A percentile compares a stretch with the other conserved stretches of the same genome.
Conservation (phyloP, 2,329 filamentous ascomycete species). For the Penicillium nordicum region DNA sequence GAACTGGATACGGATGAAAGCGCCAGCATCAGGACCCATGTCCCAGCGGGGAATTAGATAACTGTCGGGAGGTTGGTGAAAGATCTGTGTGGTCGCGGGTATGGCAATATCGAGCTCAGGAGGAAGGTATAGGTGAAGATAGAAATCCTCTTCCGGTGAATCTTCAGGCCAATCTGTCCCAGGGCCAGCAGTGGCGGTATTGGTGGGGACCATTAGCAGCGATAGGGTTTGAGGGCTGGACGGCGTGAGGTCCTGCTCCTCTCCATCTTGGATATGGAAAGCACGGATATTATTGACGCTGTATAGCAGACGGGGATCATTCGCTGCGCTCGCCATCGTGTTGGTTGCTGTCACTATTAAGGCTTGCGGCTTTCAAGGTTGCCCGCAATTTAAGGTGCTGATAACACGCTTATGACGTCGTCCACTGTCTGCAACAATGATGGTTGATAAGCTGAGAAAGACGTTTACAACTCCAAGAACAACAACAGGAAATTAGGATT, state of each 20-base stretch:
- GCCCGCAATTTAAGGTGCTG: slow-evolving; percentile 8
- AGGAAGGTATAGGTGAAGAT: slow-evolving; percentile 89
- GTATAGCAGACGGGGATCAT: slow-evolving; percentile 42
- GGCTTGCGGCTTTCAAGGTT: background rate
- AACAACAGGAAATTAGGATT: background rate
- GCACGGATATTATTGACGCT: slow-evolving; percentile 77
- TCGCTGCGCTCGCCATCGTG: slow-evolving; percentile 26
- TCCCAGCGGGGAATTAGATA: slow-evolving; percentile 97
- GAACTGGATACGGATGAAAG: slow-evolving; percentile 92
- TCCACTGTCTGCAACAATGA: background rate
- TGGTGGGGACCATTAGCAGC: slow-evolving; percentile 91
- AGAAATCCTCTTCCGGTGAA: slow-evolving; percentile 80
- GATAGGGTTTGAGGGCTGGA: slow-evolving; percentile 88
- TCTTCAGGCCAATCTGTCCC: slow-evolving; percentile 63
- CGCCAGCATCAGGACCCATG: slow-evolving; percentile 78
- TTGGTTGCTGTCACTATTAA: background rate
- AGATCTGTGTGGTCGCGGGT: slow-evolving; percentile 94
- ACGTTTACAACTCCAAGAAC: background rate
- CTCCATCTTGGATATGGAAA: slow-evolving; percentile 85
- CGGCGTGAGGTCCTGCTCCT: slow-evolving; percentile 76
- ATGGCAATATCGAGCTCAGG: slow-evolving; percentile 91
- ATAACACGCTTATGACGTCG: slow-evolving; percentile 24
- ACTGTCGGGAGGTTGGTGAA: slow-evolving; percentile 87
- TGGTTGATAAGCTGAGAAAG: background rate
- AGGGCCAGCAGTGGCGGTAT: slow-evolving; percentile 58